Conservation (phyloP, 495 filamentous ascomycete genomes). For the Apiosordaria backusii region DNA sequence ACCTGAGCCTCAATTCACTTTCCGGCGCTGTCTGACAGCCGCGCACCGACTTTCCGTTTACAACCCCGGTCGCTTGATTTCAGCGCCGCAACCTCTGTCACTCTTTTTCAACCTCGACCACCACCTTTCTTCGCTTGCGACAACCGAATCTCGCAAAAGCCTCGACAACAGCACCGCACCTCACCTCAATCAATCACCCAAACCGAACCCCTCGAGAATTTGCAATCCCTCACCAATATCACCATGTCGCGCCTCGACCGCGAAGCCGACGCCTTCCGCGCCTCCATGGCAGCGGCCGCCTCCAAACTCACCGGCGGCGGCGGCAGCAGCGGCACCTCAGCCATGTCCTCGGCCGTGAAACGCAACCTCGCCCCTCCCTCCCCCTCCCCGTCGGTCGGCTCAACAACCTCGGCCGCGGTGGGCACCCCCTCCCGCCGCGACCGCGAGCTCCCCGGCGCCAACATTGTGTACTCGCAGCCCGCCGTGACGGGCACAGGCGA, state of each 20-base stretch:
- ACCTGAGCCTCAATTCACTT: neutral
- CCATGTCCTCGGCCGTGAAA: slow-evolving; percentile 25
- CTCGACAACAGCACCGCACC: slow-evolving; percentile 5
- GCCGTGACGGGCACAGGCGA: slow-evolving; percentile 70
- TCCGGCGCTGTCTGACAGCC: neutral
- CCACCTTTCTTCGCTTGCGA: neutral
- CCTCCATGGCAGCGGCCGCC: slow-evolving; percentile 45
- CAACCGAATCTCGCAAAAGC: neutral
- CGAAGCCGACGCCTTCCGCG: slow-evolving; percentile 47
- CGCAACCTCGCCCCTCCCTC: slow-evolving; percentile 39
- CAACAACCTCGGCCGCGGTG: slow-evolving; percentile 46
- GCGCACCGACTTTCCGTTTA: neutral
- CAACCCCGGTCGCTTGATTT: neutral
- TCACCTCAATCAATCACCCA: neutral
- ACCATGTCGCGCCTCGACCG: slow-evolving; percentile 52
- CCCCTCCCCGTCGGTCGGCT: slow-evolving; percentile 42
- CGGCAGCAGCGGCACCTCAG: slow-evolving; percentile 28
- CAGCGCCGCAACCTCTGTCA: neutral
- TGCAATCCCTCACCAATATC: neutral
- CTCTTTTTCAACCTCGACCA: slow-evolving; percentile 3
- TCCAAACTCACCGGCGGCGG: slow-evolving; percentile 40
- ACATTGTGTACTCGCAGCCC: slow-evolving; percentile 72
- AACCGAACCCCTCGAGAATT: neutral
- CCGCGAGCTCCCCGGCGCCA: slow-evolving; percentile 43
- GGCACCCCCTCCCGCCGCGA: slow-evolving; percentile 41